phyloP scores from a whole-genome alignment of 2,329 filamentous ascomycete genomes.

The Fusarium odoratissimum region DNA sequence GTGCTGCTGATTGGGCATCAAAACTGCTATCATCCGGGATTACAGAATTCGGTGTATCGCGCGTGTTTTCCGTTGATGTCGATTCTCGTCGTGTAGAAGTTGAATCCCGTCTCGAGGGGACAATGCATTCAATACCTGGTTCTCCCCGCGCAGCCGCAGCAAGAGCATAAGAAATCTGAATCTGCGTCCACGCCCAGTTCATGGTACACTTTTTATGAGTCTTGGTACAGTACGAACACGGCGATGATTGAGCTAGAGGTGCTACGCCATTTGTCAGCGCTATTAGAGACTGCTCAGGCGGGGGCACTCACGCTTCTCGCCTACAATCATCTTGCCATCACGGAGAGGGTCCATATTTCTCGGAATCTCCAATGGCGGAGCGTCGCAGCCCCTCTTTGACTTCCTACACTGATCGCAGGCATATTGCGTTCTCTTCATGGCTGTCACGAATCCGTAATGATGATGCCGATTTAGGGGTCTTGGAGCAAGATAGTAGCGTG shows the following conservation, averaged over 20 bases:
- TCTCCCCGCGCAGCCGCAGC: constrained; percentile 15
- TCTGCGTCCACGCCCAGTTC: constrained; percentile 41
- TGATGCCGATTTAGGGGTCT: not conserved
- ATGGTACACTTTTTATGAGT: constrained; percentile 48
- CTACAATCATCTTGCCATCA: constrained; percentile 21
- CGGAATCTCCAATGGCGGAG: constrained; percentile 5
- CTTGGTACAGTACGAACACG: constrained; percentile 48
- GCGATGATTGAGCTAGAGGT: constrained; percentile 1
- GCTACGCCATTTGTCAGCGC: not conserved
- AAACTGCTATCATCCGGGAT: not conserved
- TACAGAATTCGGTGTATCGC: not conserved
- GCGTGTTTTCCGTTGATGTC: not conserved
- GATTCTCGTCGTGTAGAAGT: not conserved
- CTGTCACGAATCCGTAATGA: not conserved
- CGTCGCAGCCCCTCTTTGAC: constrained; percentile 26
- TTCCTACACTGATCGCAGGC: constrained; percentile 28
- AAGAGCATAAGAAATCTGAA: constrained; percentile 13
- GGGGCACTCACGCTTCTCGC: constrained; percentile 15
- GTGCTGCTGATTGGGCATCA: not conserved
- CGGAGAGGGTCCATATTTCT: constrained; percentile 7
- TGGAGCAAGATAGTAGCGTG: not conserved
- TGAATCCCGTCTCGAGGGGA: not conserved
- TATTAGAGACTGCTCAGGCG: not conserved
- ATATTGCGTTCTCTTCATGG: constrained; percentile 27
- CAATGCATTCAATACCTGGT: constrained; percentile 8